Base-by-base conservation (phyloP, 345 rosid genomes). In the Camelina laxa region DNA sequence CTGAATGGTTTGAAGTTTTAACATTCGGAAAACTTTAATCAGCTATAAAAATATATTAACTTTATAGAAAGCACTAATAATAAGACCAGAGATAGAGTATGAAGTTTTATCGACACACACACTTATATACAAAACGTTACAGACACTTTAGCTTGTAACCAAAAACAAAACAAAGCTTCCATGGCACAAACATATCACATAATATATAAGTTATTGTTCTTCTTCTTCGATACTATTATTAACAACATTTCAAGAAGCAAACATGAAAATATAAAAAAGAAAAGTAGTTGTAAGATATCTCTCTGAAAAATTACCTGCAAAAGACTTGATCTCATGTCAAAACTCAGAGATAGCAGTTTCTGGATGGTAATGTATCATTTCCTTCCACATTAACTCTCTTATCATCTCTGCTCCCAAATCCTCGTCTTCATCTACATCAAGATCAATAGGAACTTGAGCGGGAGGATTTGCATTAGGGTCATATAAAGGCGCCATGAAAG, bases 341-440 rank as follows among this genome's bases (percentile, higher is more conserved):
- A 75, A 24, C 69, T 60, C 65, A 70, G 74, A 65, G 58, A 41
- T 33, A 49, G 54, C 73, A 62, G 70, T 77, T 77, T 87, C 89
- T 0, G 96, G 93, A 77, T 93, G 98, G 83, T 87, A 89, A 74
- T 84, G 87, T 16, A 88, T 83, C 85, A 89, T 93, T 79, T 93
- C 98, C 65, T 65, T 75, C 98, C 90, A 91, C 96, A 91, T 89
- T 85, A 87, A 81, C 80, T 93, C 96, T 75, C 98, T 83, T 50
- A 91, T 91, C 91, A 84, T 87, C 38, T 80, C 92, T 70, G 87
- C 89, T 49, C 83, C 85, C 27, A 84, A 67, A 64, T 87, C 91
- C 31, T 65, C 74, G 3, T 76, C 74, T 82, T 91, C 97, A 9
- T 88, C 92, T 67, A 89, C 83, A 79, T 89, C 96, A 5, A 93